Percentiles rank a stretch among this genome's conserved stretches.
These are phyloP conservation scores for Clohesyomyces aquaticus DNA, from an alignment of 495 filamentous ascomycete species.

Conservation along the genomic window DNA sequence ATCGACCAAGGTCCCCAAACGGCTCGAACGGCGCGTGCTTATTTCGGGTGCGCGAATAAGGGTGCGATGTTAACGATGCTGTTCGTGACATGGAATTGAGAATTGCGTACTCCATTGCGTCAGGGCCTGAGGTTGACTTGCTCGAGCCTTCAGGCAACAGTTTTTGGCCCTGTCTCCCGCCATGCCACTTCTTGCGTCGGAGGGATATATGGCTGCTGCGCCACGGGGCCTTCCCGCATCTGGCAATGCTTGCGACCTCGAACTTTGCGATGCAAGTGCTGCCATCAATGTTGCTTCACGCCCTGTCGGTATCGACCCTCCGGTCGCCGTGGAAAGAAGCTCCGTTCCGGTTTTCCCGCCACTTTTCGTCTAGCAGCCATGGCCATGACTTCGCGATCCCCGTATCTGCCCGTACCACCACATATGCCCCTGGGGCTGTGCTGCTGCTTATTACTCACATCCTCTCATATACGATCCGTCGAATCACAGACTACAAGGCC, in stretches of 20 bases:
- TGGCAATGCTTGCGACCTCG: slow-evolving; percentile 3
- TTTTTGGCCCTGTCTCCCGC: not conserved
- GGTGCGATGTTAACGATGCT: not conserved
- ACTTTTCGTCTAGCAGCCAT: too few species aligned
- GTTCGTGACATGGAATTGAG: slow-evolving; percentile 9
- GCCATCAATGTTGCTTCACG: not conserved
- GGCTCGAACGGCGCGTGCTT: not conserved
- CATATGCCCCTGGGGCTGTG: slow-evolving; percentile 1
- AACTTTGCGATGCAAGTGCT: too few species aligned
- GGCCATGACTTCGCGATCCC: not conserved
- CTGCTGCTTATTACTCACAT: not conserved
- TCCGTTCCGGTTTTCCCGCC: not conserved
- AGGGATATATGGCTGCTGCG: not conserved
- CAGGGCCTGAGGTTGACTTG: slow-evolving; percentile 15
- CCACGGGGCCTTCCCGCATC: slow-evolving; percentile 4
- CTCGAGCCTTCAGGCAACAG: slow-evolving; percentile 17
- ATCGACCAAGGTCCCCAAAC: slow-evolving; percentile 1
- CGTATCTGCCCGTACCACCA: not conserved
- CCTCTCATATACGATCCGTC: not conserved
- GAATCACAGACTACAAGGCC: not conserved
- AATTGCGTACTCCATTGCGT: slow-evolving; percentile 33
- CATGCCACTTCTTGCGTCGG: not conserved
- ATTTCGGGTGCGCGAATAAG: not conserved
- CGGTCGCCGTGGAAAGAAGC: not conserved
- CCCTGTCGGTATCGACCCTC: not conserved